Percentiles rank a stretch among this genome's conserved stretches.
Conservation (phyloP, 2,329 filamentous ascomycete genomes). For the Fusarium fujikuroi region DNA sequence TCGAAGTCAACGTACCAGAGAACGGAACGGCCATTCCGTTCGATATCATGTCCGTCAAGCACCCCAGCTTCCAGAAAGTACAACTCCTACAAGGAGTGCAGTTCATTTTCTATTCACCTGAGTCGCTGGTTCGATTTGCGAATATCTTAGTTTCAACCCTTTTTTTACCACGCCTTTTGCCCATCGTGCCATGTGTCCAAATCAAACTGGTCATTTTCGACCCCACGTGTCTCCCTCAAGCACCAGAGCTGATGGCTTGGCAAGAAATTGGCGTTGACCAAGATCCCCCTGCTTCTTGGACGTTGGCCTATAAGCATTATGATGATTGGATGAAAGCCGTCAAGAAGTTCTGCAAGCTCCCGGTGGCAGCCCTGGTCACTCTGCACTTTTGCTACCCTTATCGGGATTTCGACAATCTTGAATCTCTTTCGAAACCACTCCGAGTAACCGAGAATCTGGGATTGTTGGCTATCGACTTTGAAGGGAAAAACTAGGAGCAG, state of each 20-base stretch:
- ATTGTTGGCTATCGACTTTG: not conserved
- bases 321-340: not conserved
- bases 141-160: not conserved
- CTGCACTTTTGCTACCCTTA: not conserved
- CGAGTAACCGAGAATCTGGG: not conserved
- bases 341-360: not conserved
- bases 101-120: not conserved
- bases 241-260: not conserved
- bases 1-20: not conserved
- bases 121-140: not conserved
- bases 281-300: not conserved
- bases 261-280: not conserved
- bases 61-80: not conserved
- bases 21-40: not conserved
- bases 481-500: not conserved
- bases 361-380: not conserved
- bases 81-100: not conserved
- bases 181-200: not conserved
- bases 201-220: not conserved
- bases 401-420: not conserved
- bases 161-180: accelerated
- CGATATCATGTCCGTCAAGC: not conserved
- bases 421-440: not conserved
- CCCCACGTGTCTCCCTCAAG: not conserved
- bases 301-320: not conserved